These are phyloP conservation scores for Saturnispora hagleri DNA, from an alignment of 805 yeast genomes.

Conservation along the genomic window DNA sequence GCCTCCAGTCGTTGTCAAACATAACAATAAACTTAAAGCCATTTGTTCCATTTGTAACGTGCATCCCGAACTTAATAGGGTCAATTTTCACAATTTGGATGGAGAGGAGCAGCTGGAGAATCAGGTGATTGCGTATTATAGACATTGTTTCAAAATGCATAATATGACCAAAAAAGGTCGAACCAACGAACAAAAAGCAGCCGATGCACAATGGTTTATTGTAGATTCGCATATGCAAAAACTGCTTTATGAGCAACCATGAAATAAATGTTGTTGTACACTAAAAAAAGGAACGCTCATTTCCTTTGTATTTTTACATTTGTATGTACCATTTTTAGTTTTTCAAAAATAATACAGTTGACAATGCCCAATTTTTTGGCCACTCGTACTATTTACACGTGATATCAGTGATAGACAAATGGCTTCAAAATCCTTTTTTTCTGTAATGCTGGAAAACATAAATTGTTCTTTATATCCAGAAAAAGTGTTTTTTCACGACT, in stretches of 20 bases:
- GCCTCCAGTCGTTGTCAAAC: slow-evolving; percentile 14
- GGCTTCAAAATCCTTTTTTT: too few relatives aligned
- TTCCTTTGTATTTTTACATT: neutral
- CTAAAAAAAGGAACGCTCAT: neutral
- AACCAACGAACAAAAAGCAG: neutral
- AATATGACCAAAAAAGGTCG: neutral
- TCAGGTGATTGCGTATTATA: neutral
- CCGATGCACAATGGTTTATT: neutral
- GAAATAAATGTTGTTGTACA: neutral
- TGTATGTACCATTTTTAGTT: neutral
- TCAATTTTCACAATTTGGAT: neutral
- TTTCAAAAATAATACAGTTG: too few relatives aligned
- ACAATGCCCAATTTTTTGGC: too few relatives aligned
- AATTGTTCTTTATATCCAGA: too few relatives aligned
- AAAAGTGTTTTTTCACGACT: too few relatives aligned
- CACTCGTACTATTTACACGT: too few relatives aligned
- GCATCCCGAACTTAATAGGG: neutral
- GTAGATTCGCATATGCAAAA: neutral
- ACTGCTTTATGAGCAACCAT: neutral
- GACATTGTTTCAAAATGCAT: neutral
- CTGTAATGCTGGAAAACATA: too few relatives aligned
- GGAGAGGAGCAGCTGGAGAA: neutral
- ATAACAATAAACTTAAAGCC: neutral
- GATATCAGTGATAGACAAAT: too few relatives aligned
- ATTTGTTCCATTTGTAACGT: neutral